phyloP scores from a whole-genome alignment of 2,329 filamentous ascomycete species.

The Claviceps quebecensis region DNA sequence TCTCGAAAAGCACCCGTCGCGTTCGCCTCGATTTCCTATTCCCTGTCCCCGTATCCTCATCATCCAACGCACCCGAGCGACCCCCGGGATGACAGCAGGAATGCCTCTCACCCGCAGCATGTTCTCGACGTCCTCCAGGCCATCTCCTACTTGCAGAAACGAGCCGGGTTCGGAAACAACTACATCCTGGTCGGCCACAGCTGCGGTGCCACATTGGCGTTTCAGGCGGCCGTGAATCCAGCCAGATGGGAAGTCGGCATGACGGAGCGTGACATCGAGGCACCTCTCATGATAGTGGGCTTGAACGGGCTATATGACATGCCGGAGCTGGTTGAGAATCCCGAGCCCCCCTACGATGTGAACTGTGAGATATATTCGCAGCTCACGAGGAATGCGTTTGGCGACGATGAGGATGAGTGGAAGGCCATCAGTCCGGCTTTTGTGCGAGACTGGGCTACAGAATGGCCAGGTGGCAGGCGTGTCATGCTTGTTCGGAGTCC shows the following conservation, averaged over 20 bases:
- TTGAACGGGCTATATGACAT: conserved; percentile 41
- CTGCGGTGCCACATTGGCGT: conserved; percentile 39
- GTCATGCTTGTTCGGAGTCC: conserved; percentile 7
- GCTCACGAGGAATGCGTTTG: conserved; percentile 34
- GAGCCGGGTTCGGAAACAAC: conserved; percentile 25
- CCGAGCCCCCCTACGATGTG: conserved; percentile 18
- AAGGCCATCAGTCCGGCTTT: conserved; percentile 24
- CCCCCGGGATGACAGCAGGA: conserved; percentile 14
- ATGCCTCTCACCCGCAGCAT: conserved; percentile 39
- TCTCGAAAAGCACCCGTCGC: conserved; percentile 3
- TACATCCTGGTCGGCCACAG: conserved; percentile 44
- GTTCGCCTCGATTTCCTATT: conserved; percentile 6
- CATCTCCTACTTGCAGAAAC: conserved; percentile 28
- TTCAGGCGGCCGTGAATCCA: conserved; percentile 27
- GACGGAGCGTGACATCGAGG: conserved; percentile 5
- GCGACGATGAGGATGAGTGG: conserved; percentile 24
- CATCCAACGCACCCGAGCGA: conserved; percentile 4
- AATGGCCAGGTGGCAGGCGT: conserved; percentile 6
- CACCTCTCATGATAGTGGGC: conserved; percentile 25
- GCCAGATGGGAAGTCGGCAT: conserved; percentile 4
- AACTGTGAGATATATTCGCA: conserved; percentile 23
- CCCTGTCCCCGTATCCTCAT: conserved; percentile 5
- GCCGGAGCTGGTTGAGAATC: conserved; percentile 11
- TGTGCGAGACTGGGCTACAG: conserved; percentile 2
- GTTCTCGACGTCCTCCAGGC: conserved; percentile 35